Evolutionary conservation across 495 filamentous ascomycete species (phyloP), one percentile per base, ranked within the genome.

Genomic region (Pyrenopolyporus hunteri): DNA sequence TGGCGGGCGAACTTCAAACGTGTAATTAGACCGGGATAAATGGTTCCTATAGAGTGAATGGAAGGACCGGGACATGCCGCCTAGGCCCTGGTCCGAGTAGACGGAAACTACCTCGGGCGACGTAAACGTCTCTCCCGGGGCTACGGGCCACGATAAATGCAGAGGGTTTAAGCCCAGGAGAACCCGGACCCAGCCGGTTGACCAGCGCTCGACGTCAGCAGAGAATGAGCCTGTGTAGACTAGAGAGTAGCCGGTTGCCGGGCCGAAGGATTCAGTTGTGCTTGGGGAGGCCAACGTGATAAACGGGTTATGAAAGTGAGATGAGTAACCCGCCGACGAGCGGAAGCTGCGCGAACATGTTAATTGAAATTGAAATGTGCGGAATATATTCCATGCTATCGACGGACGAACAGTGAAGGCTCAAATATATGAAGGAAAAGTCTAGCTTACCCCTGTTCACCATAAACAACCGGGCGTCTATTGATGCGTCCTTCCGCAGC

Each of bases 231-330:
- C 82, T 0, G 76, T 79, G 64, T 83, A 84, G 16, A 85, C 66
- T 6, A 84, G 75, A 7, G 80, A 81, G 64, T 83, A 85, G 0
- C 80, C 82, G 67, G 79, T 84, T 7, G 76, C 80, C 19, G 82
- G 73, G 3, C 81, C 82, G 10, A 71, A 72, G 0, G 77, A 78
- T 44, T 85, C 81, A 4, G 82, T 84, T 3, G 80, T 78, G 8
- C 72, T 73, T 0, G 82, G 78, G 22, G 79, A 70, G 5, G 78
- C 73, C 3, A 85, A 67, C 0, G 80, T 75, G 25, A 84, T 57
- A 66, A 85, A 84, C 1, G 82, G 82, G 37, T 84, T 84, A 49
- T 83, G 79, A 2, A 81, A 70, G 47, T 83, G 79, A 9, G 80
- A 83, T 0, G 82, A 80, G 59, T 80, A 85, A 5, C 82, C 82